Evolutionary conservation across 139 green algal genomes (phyloP).

Genomic region (Trebouxia sp.): DNA sequence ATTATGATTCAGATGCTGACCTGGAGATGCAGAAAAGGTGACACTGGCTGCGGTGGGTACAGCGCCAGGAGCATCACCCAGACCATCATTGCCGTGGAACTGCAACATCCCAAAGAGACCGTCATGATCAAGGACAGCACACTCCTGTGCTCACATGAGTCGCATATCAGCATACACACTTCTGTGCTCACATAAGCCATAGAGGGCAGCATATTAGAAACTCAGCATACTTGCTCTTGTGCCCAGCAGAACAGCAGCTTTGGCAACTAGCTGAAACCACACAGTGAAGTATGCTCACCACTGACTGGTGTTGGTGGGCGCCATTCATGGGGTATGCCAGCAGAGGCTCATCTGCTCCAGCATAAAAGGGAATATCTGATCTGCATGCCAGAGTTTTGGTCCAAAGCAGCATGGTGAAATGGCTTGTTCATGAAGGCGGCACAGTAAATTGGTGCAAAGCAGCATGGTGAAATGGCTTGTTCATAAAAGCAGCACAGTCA

Average conservation of each 20-base stretch:
- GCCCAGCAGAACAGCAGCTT: not conserved
- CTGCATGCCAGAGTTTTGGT: not conserved
- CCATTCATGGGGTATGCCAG: slow-evolving; percentile 28
- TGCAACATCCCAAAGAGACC: slow-evolving; percentile 2
- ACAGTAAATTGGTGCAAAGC: not conserved
- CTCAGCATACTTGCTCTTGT: too few relatives aligned
- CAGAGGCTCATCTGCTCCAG: slow-evolving; percentile 35
- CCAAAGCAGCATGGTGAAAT: not conserved
- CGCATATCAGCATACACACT: not conserved
- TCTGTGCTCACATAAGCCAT: too few relatives aligned
- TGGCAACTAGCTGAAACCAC: not conserved
- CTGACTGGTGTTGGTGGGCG: slow-evolving; percentile 16
- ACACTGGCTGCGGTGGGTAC: slow-evolving; percentile 18
- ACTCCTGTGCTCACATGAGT: too few relatives aligned
- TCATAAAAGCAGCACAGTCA: not conserved
- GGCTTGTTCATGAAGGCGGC: not conserved
- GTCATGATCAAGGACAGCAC: not conserved
- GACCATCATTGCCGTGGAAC: slow-evolving; percentile 33
- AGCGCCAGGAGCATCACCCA: slow-evolving; percentile 29
- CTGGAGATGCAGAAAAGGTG: not conserved
- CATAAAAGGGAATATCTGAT: slow-evolving; percentile 30
- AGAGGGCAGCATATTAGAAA: too few relatives aligned
- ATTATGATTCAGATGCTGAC: not conserved
- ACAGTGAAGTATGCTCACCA: not conserved
- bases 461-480: not conserved